phyloP scores from a whole-genome alignment of 2,329 filamentous ascomycete genomes.

The Dothiorella sarmentorum region DNA sequence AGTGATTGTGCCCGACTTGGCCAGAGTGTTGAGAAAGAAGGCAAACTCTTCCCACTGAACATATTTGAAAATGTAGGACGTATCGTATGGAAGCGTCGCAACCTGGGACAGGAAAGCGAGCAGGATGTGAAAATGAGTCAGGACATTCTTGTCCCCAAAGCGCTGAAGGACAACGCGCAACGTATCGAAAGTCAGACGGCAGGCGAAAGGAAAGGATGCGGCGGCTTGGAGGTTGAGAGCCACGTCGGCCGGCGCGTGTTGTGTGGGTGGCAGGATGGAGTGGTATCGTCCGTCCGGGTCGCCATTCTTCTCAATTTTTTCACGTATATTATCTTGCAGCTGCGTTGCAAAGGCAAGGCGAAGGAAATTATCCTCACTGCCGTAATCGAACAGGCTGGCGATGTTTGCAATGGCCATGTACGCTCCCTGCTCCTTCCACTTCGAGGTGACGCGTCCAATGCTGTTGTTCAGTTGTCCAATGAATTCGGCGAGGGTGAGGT shows the following conservation, averaged over 20 bases:
- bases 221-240: conserved; percentile 21
- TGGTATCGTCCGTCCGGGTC: background rate
- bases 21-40: conserved; percentile 52
- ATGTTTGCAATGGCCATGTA: conserved; percentile 58
- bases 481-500: conserved; percentile 49
- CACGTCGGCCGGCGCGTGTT: background rate
- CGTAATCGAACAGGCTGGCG: conserved; percentile 53
- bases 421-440: conserved; percentile 57
- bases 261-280: background rate
- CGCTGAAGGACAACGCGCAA: conserved; percentile 50
- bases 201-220: conserved; percentile 32
- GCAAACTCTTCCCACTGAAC: conserved; percentile 56
- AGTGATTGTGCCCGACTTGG: background rate
- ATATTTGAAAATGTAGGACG: conserved; percentile 26
- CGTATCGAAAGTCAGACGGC: conserved; percentile 44
- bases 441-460: conserved; percentile 50
- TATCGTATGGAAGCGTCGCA: conserved; percentile 36
- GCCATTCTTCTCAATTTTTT: conserved; percentile 23
- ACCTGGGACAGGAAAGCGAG: conserved; percentile 56
- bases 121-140: conserved; percentile 61
- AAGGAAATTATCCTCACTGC: conserved; percentile 44
- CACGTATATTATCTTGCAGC: conserved; percentile 22
- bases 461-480: conserved; percentile 53
- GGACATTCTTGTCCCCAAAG: conserved; percentile 55
- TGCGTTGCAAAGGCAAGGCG: conserved; percentile 16